A percentile compares a stretch with the other conserved stretches of the same genome.
Evolutionary conservation across 2,329 filamentous ascomycete species (phyloP).

Genomic region (Claviceps maximensis): DNA sequence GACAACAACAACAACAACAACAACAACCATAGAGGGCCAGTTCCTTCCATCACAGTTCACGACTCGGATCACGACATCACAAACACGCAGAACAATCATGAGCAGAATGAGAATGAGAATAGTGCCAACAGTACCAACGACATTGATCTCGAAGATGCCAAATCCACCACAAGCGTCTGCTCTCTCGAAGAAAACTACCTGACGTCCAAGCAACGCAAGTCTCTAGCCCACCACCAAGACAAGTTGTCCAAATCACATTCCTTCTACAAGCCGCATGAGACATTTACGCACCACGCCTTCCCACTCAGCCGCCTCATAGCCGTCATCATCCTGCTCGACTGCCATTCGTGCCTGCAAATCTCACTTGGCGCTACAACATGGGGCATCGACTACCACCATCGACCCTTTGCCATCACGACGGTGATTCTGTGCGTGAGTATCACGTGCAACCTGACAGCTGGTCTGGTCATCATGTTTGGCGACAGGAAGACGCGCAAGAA

Average conservation of each 20-base stretch:
- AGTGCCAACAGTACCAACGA: neutral
- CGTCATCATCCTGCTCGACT: conserved; percentile 67
- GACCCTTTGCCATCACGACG: conserved; percentile 62
- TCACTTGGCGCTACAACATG: conserved; percentile 67
- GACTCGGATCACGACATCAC: neutral
- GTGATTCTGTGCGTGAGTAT: conserved; percentile 72
- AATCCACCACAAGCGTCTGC: conserved; percentile 19
- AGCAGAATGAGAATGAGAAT: no score
- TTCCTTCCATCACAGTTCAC: neutral
- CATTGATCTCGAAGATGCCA: conserved; percentile 18
- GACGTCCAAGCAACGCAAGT: conserved; percentile 50
- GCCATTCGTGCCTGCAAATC: conserved; percentile 69
- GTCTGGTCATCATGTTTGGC: conserved; percentile 62
- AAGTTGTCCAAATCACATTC: conserved; percentile 75
- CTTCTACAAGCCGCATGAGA: conserved; percentile 84
- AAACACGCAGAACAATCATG: neutral
- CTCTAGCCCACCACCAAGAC: conserved; percentile 61
- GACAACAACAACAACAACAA: neutral
- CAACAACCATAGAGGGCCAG: neutral
- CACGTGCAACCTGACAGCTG: conserved; percentile 62
- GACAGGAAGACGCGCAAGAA: conserved; percentile 71
- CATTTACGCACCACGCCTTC: conserved; percentile 67
- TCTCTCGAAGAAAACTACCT: conserved; percentile 48
- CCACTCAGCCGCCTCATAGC: conserved; percentile 61
- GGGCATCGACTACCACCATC: conserved; percentile 57